A percentile compares a stretch with the other conserved stretches of the same genome.
These are phyloP conservation scores for Colletotrichum cordylinicola DNA, from an alignment of 2,329 filamentous ascomycete genomes.

Conservation along the genomic window DNA sequence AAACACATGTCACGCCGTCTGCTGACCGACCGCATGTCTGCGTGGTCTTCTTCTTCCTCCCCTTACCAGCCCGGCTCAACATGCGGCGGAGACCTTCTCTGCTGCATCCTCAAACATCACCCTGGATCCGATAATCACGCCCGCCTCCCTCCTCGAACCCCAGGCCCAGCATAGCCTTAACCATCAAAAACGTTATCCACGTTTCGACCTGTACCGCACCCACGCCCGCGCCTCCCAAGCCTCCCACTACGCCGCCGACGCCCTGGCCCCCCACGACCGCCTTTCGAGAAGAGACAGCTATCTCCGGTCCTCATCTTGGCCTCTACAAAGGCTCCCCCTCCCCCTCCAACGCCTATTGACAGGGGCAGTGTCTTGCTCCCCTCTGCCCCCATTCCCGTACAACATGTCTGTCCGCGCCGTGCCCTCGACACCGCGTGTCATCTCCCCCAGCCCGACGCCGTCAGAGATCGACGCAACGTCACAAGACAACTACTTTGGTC, in stretches of 20 bases:
- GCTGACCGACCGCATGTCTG: conserved; percentile 24
- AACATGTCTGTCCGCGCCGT: conserved; percentile 63
- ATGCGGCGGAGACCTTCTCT: conserved; percentile 66
- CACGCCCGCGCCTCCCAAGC: conserved; percentile 19
- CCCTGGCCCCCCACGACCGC: conserved; percentile 27
- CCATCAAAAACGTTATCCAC: conserved; percentile 16
- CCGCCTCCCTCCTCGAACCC: conserved; percentile 39
- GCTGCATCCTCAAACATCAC: conserved; percentile 57
- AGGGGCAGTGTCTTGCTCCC: conserved; percentile 61
- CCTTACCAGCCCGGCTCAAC: conserved; percentile 34
- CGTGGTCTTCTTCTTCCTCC: conserved; percentile 18
- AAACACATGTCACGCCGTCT: conserved; percentile 20
- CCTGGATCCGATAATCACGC: conserved; percentile 61
- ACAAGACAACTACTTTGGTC: conserved; percentile 72
- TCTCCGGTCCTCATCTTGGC: conserved; percentile 52
- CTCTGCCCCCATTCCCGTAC: conserved; percentile 65
- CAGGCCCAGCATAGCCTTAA: conserved; percentile 30
- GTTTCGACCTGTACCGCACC: conserved; percentile 26
- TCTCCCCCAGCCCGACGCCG: conserved; percentile 84
- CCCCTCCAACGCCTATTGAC: conserved; percentile 56
- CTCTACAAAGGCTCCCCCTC: conserved; percentile 46
- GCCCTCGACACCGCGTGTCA: conserved; percentile 84
- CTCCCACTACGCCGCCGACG: conserved; percentile 27
- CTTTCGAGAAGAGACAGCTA: conserved; percentile 57
- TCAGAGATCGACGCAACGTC: conserved; percentile 61